These are phyloP conservation scores for Hypoxylon cercidicola DNA, from an alignment of 495 filamentous ascomycete genomes.

Conservation along the genomic window DNA sequence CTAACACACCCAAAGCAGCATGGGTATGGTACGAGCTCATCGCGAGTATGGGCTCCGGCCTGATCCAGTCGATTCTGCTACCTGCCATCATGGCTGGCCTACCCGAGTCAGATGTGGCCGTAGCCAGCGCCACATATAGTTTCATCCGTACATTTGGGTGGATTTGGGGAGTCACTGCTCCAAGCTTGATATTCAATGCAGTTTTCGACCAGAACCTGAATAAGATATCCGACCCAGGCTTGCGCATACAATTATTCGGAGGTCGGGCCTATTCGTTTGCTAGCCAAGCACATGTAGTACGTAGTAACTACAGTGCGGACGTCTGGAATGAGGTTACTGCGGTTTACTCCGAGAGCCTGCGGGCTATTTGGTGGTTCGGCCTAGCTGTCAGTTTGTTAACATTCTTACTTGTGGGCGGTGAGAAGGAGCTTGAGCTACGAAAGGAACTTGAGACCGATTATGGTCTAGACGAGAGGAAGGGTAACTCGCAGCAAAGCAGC, in stretches of 20 bases:
- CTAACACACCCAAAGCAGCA: constrained; percentile 35
- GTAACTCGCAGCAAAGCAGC: no score
- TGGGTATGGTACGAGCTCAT: constrained; percentile 43
- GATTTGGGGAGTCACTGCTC: constrained; percentile 53
- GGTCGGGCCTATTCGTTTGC: constrained; percentile 23
- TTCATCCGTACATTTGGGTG: constrained; percentile 55
- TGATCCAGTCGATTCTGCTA: constrained; percentile 34
- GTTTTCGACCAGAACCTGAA: constrained; percentile 8
- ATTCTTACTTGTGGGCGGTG: constrained; percentile 32
- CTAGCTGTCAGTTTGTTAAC: constrained; percentile 30
- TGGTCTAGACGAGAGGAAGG: constrained; percentile 17
- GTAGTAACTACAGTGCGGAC: not conserved
- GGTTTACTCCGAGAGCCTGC: constrained; percentile 37
- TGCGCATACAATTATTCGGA: constrained; percentile 7
- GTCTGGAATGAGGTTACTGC: constrained; percentile 25
- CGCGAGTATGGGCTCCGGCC: constrained; percentile 34
- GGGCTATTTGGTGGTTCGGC: constrained; percentile 39
- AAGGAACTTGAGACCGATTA: constrained; percentile 47
- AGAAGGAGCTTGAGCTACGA: constrained; percentile 40
- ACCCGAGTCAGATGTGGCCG: constrained; percentile 47
- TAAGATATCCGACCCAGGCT: constrained; percentile 31
- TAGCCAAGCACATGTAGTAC: no score
- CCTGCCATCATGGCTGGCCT: constrained; percentile 46
- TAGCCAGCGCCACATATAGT: constrained; percentile 47
- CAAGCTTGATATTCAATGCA: constrained; percentile 28